Evolutionary conservation across 2,329 filamentous ascomycete species (phyloP).

Genomic region (Fusarium domesticum): DNA sequence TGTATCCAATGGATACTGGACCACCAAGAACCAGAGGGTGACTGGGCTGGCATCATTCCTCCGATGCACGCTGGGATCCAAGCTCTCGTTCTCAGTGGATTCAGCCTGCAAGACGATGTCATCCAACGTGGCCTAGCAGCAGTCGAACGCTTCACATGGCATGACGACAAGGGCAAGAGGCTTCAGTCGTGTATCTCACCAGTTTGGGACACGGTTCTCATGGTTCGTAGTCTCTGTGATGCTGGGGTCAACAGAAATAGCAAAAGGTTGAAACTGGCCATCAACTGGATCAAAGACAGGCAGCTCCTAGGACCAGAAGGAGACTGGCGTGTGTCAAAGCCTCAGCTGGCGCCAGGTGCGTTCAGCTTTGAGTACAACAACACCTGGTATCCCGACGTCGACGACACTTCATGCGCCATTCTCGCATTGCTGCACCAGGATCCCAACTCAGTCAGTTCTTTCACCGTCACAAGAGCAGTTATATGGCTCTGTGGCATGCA

Average conservation of each 20-base stretch:
- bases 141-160: constrained; percentile 3
- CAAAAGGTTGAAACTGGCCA: background rate
- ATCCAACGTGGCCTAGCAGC: constrained; percentile 1
- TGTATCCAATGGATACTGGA: constrained; percentile 6
- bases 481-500: constrained; percentile 8
- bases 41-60: constrained; percentile 7
- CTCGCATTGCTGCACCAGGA: constrained; percentile 1
- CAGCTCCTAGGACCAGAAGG: background rate
- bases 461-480: background rate
- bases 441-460: background rate
- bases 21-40: constrained; percentile 5
- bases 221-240: constrained; percentile 1
- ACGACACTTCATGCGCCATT: background rate
- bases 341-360: background rate
- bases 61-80: constrained; percentile 6
- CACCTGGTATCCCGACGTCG: constrained; percentile 3
- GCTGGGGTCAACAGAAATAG: background rate
- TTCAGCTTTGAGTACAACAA: constrained; percentile 8
- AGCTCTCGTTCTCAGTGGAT: constrained; percentile 1
- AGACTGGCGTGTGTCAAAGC: background rate
- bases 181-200: constrained; percentile 4
- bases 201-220: constrained; percentile 6
- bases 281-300: background rate
- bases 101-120: background rate
- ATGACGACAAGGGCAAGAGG: constrained; percentile 2